A percentile compares a stretch with the other conserved stretches of the same genome.
phyloP scores from a whole-genome alignment of 257 asterid species.

The Nicotiana benthamiana region DNA sequence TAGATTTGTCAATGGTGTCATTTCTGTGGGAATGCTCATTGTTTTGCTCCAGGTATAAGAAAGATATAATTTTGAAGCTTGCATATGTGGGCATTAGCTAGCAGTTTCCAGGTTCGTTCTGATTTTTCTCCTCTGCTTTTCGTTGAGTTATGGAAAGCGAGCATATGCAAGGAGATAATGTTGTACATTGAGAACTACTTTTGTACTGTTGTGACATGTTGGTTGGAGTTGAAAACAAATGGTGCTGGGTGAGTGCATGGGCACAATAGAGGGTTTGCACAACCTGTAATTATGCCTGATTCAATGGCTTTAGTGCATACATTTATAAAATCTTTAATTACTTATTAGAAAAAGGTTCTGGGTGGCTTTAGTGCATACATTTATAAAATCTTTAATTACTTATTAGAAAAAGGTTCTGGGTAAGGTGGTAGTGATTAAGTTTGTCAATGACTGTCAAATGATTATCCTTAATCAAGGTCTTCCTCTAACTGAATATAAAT shows the following conservation, averaged over 20 bases:
- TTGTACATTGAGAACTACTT: background rate
- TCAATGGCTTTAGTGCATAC: too few relatives aligned
- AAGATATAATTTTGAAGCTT: background rate
- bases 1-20: background rate
- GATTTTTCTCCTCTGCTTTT: background rate
- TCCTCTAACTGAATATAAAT: background rate
- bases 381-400: too few relatives aligned
- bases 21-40: background rate
- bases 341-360: too few relatives aligned
- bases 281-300: too few relatives aligned
- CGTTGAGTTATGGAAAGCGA: background rate
- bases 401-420: too few relatives aligned
- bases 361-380: too few relatives aligned
- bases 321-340: too few relatives aligned
- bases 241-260: background rate
- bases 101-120: slow-evolving; percentile 3
- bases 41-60: background rate
- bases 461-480: background rate
- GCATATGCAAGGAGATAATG: background rate
- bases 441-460: background rate
- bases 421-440: too few relatives aligned
- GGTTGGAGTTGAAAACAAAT: background rate
- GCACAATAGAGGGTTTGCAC: too few relatives aligned
- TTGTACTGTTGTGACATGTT: background rate
- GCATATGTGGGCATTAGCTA: background rate